phyloP scores from a whole-genome alignment of 1,284 basidiomycete species.

The Prillingera fragicola region DNA sequence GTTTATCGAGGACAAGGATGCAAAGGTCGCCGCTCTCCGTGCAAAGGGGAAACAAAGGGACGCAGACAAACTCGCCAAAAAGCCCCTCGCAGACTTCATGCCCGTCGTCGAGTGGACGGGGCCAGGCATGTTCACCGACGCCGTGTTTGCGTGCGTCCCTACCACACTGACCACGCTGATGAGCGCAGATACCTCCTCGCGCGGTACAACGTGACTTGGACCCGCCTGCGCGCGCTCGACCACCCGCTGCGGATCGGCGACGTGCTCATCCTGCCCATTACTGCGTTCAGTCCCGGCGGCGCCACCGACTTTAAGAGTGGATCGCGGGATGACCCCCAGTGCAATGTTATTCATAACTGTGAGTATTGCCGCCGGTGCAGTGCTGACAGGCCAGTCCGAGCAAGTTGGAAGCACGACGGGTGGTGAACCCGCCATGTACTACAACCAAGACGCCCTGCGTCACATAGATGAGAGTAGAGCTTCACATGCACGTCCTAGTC shows the following conservation, averaged over 20 bases:
- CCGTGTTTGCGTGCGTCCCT: conserved; percentile 35
- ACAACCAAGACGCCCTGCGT: no score
- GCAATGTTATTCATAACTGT: no score
- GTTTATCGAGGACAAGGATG: neutral
- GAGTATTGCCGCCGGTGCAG: no score
- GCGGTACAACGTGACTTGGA: conserved; percentile 45
- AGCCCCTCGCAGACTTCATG: no score
- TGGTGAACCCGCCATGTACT: no score
- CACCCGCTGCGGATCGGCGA: conserved; percentile 46
- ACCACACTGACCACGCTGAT: neutral
- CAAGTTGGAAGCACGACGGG: no score
- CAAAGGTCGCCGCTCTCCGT: no score
- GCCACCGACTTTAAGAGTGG: conserved; percentile 29
- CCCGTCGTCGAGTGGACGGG: conserved; percentile 48
- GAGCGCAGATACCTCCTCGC: conserved; percentile 41
- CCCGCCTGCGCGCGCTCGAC: conserved; percentile 36
- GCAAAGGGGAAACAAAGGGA: conserved; percentile 13
- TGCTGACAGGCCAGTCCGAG: no score
- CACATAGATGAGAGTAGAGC: no score
- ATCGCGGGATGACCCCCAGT: no score
- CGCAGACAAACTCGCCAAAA: conserved; percentile 13
- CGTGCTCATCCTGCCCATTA: conserved; percentile 45
- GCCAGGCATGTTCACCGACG: conserved; percentile 40
- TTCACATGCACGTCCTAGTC: no score
- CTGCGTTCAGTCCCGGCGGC: conserved; percentile 43